Evolutionary conservation across 371 early-diverging fungal genomes (phyloP), one percentile per base, ranked within the genome.

Genomic region (Rhizomucor pusillus): DNA sequence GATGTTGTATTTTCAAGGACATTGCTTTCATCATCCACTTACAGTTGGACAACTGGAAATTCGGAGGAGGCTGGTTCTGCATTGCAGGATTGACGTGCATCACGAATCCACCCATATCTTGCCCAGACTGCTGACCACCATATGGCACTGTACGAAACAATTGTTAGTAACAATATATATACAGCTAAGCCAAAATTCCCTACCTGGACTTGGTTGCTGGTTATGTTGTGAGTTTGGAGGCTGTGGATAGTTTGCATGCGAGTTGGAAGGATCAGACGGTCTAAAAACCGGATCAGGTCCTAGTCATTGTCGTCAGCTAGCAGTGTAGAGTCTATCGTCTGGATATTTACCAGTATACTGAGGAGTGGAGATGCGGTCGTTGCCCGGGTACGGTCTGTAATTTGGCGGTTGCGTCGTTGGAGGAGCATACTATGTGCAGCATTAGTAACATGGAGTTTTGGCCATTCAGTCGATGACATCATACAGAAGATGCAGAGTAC

Each of bases 21-120:
- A 2, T 6, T 12, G 34, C n/a, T 13, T 2, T 29, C 1, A 41
- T 7, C 29, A 22, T 1, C 10, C 4, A 41, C 49, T 47, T 47
- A 47, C 54, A 54, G 39, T 54, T 54, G 20, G 54, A 54, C 19
- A 54, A 35, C 22, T 45, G 46, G 35, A 45, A 54, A 22, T 54
- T 54, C 6, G 69, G 59, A 9, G 62, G 57, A 46, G 54, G 54
- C 4, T 60, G 55, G 29, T 69, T 51, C 18, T 69, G 45, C 24
- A 71, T 62, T 11, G 57, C 47, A 39, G 75, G 73, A 48, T 78
- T 64, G 7, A 73, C 71, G 34, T 54, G 54, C 54, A 54, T 25
- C 24, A 49, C 49, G 4, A 49, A 49, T 18, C 34, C 16, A n/a
- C 22, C 22, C 22, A n/a, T 45, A 20, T 29, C 16, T 9, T 25